A percentile compares a stretch with the other conserved stretches of the same genome.
These are phyloP conservation scores for Obba rivulosa DNA, from an alignment of 768 basidiomycete species.

Conservation along the genomic window DNA sequence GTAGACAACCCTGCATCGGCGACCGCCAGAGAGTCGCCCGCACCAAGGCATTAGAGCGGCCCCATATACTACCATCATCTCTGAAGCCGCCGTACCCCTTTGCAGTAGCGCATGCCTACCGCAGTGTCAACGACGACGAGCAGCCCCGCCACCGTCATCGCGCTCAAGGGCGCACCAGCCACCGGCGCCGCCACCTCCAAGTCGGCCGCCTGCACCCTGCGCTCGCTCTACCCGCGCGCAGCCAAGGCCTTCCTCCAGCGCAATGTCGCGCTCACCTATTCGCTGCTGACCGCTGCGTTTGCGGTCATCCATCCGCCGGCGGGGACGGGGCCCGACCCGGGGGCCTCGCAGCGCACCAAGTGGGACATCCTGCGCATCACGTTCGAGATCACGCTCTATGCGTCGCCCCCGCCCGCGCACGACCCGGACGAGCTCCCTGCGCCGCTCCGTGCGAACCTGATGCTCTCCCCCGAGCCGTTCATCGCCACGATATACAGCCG, in stretches of 20 bases:
- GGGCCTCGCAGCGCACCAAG: conserved; percentile 53
- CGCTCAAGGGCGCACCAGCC: conserved; percentile 8
- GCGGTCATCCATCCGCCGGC: conserved; percentile 38
- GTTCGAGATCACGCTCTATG: conserved; percentile 68
- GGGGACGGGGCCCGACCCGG: conserved; percentile 31
- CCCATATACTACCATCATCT: too few species aligned
- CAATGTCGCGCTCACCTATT: conserved; percentile 60
- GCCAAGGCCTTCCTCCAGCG: conserved; percentile 75
- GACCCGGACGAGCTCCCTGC: conserved; percentile 42
- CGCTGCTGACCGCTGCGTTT: conserved; percentile 66
- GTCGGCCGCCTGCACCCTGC: conserved; percentile 46
- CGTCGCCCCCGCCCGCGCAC: conserved; percentile 43
- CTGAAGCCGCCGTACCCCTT: too few species aligned
- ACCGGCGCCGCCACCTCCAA: conserved; percentile 3
- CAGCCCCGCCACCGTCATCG: conserved; percentile 1
- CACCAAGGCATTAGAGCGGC: too few species aligned
- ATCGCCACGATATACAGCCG: conserved; percentile 53
- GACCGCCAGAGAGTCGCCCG: too few species aligned
- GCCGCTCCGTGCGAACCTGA: conserved; percentile 44
- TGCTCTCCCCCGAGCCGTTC: conserved; percentile 55
- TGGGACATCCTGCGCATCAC: conserved; percentile 89
- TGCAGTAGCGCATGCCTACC: conserved; percentile 9
- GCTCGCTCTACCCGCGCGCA: conserved; percentile 72
- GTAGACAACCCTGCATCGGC: too few species aligned
- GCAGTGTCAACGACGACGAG: conserved; percentile 10